These are phyloP conservation scores for Phallus indusiatus DNA, from an alignment of 768 basidiomycete genomes.

Conservation along the genomic window DNA sequence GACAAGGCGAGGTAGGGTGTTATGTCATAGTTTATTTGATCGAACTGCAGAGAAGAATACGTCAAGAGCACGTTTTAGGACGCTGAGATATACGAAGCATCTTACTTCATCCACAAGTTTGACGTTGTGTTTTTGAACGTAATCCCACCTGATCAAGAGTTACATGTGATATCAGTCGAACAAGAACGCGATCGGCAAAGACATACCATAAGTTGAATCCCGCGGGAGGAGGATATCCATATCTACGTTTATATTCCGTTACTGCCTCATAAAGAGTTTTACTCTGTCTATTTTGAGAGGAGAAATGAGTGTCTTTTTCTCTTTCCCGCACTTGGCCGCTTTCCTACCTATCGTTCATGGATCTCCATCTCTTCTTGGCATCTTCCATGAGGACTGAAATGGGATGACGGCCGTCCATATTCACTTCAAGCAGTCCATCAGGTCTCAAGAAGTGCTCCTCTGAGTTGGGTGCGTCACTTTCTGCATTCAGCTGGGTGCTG, in stretches of 20 bases:
- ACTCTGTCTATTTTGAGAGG: slow-evolving; percentile 16
- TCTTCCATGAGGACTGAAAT: slow-evolving; percentile 17
- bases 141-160: slow-evolving; percentile 26
- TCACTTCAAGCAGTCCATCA: slow-evolving; percentile 28
- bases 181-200: background rate
- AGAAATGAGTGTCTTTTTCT: background rate
- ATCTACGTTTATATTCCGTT: slow-evolving; percentile 18
- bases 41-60: slow-evolving; percentile 2
- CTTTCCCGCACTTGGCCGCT: no score
- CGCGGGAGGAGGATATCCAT: slow-evolving; percentile 17
- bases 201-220: slow-evolving; percentile 23
- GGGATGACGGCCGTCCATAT: slow-evolving; percentile 31
- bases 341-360: slow-evolving; percentile 3
- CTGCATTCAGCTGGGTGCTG: background rate
- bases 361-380: slow-evolving; percentile 1
- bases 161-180: background rate
- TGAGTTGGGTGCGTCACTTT: background rate
- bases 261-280: slow-evolving; percentile 23
- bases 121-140: slow-evolving; percentile 34
- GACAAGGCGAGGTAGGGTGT: slow-evolving; percentile 9
- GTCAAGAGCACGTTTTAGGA: background rate
- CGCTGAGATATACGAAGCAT: background rate
- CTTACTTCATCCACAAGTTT: slow-evolving; percentile 37
- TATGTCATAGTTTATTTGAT: slow-evolving; percentile 9
- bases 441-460: background rate